phyloP scores from a whole-genome alignment of 2,329 filamentous ascomycete genomes.

The Trichoderma hamatum region DNA sequence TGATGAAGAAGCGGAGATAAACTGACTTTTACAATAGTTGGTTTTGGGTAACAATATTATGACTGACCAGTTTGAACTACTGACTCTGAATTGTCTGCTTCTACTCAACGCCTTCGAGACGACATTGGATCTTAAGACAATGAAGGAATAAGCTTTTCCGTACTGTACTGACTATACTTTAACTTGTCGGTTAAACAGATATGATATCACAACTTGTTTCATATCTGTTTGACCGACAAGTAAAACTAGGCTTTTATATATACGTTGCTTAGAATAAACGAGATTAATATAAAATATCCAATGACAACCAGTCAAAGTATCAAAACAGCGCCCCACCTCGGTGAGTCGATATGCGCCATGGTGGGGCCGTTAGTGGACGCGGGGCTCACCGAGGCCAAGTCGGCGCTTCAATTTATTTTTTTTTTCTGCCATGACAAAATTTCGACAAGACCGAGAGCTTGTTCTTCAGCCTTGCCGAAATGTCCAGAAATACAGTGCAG shows the following conservation, averaged over 20 bases:
- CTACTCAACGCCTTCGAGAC: no score
- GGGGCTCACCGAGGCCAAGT: constrained; percentile 40
- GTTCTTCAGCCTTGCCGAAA: constrained; percentile 29
- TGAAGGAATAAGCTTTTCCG: not conserved
- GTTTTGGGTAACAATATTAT: no score
- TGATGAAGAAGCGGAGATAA: no score
- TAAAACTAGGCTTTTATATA: not conserved
- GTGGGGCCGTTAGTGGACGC: constrained; percentile 29
- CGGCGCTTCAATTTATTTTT: constrained; percentile 20
- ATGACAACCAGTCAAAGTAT: not conserved
- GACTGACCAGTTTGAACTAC: no score
- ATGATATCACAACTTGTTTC: accelerated
- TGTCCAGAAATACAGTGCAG: constrained; percentile 44
- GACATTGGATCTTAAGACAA: no score
- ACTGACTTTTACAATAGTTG: no score
- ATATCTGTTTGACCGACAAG: accelerated
- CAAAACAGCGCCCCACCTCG: constrained; percentile 10
- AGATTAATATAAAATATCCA: not conserved
- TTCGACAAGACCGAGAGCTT: not conserved
- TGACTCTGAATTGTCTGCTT: no score
- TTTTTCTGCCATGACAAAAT: constrained; percentile 23
- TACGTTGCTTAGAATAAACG: not conserved
- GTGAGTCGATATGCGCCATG: constrained; percentile 13
- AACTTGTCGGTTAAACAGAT: no score
- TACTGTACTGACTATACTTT: no score